These are phyloP conservation scores for Phytophthora sp. DNA, from an alignment of 352 stramenopile species.

Conservation along the genomic window DNA sequence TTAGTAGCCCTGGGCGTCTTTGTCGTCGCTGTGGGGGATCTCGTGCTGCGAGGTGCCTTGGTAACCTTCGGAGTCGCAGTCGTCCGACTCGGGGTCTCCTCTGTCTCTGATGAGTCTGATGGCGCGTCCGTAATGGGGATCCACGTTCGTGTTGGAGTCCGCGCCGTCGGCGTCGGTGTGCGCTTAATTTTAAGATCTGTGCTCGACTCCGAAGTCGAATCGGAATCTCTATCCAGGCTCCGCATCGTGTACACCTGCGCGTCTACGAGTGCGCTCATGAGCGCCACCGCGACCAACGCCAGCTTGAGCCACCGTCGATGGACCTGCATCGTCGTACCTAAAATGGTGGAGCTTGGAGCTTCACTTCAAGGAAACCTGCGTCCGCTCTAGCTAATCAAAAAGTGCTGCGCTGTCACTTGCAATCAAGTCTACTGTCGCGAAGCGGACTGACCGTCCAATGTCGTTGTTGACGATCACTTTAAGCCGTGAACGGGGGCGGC, in stretches of 20 bases:
- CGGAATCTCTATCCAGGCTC: slow-evolving; percentile 17
- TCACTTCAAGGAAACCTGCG: slow-evolving; percentile 11
- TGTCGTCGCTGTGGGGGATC: slow-evolving; percentile 19
- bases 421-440: slow-evolving; percentile 16
- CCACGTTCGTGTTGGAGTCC: slow-evolving; percentile 22
- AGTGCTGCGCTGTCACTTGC: slow-evolving; percentile 20
- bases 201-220: neutral
- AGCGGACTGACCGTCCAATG: slow-evolving; percentile 17
- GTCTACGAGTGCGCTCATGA: slow-evolving; percentile 6
- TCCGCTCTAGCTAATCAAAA: slow-evolving; percentile 17
- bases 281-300: slow-evolving; percentile 9
- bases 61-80: slow-evolving; percentile 27
- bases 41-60: slow-evolving; percentile 18
- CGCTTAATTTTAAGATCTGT: neutral
- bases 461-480: slow-evolving; percentile 11
- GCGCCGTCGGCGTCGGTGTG: slow-evolving; percentile 28
- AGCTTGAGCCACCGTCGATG: slow-evolving; percentile 36
- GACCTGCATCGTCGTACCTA: slow-evolving; percentile 33
- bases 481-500: slow-evolving; percentile 12
- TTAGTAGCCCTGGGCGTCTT: slow-evolving; percentile 18
- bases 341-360: neutral
- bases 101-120: slow-evolving; percentile 19
- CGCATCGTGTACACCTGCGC: slow-evolving; percentile 36
- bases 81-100: slow-evolving; percentile 16
- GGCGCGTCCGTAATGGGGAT: slow-evolving; percentile 32